Percentiles rank a stretch among this genome's conserved stretches.
phyloP scores from a whole-genome alignment of 75 land plant species.

The Gnetum montanum region DNA sequence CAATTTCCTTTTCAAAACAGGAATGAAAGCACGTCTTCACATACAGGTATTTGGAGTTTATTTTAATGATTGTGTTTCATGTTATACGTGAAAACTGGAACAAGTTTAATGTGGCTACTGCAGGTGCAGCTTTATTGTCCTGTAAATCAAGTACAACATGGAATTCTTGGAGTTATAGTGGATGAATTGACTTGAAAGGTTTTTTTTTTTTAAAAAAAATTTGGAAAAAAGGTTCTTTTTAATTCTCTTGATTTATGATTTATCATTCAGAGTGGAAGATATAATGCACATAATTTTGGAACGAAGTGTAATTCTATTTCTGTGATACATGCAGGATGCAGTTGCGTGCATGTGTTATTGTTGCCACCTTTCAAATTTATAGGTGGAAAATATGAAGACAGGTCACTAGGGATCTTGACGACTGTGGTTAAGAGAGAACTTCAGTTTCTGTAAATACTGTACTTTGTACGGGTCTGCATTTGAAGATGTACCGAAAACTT shows the following conservation, averaged over 20 bases:
- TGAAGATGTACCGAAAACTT: conserved; percentile 1
- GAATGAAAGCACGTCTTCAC: background rate
- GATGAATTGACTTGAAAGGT: background rate
- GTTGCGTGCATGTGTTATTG: too few relatives aligned
- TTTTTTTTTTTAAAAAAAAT: background rate
- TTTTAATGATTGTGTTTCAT: conserved; percentile 9
- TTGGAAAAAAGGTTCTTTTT: background rate
- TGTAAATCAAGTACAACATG: background rate
- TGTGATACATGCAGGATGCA: too few relatives aligned
- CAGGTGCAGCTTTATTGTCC: background rate
- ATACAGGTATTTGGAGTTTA: conserved; percentile 18
- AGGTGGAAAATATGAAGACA: background rate
- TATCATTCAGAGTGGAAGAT: background rate
- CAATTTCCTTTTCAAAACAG: background rate
- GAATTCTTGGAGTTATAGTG: background rate
- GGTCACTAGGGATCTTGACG: background rate
- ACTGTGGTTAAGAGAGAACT: background rate
- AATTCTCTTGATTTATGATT: background rate
- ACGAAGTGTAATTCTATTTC: too few relatives aligned
- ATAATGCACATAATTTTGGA: background rate
- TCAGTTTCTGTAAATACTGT: conserved; percentile 7
- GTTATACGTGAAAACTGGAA: background rate
- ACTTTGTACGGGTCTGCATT: conserved; percentile 6
- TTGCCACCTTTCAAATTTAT: conserved; percentile 1
- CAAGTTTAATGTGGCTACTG: background rate